A percentile compares a stretch with the other conserved stretches of the same genome.
Conservation (phyloP, 371 early-diverging fungal species). For the Fennellomyces sp. region DNA sequence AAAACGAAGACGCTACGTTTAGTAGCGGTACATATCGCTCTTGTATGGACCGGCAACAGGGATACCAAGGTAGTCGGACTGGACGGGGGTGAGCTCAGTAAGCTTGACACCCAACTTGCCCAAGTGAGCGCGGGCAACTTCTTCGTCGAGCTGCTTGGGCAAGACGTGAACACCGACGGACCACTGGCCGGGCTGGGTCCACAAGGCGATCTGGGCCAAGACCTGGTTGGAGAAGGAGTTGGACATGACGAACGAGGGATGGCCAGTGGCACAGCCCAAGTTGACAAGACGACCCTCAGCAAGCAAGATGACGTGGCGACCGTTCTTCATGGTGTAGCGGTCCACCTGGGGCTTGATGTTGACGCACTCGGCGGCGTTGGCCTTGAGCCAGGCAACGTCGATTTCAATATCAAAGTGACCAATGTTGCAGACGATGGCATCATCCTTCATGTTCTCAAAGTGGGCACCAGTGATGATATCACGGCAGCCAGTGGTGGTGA, state of each 20-base stretch:
- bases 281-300: slow-evolving; percentile 99
- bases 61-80: slow-evolving; percentile 91
- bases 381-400: slow-evolving; percentile 99
- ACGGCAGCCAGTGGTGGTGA: slow-evolving; percentile 99
- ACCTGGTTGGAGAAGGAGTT: slow-evolving; percentile 99
- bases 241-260: slow-evolving; percentile 99
- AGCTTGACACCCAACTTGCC: slow-evolving; percentile 95
- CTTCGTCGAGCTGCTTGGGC: slow-evolving; percentile 99
- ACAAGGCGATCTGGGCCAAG: slow-evolving; percentile 98
- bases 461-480: slow-evolving; percentile 95
- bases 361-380: slow-evolving; percentile 83
- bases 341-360: slow-evolving; percentile 99
- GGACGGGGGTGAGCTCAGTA: slow-evolving; percentile 70
- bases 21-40: slow-evolving; percentile 92
- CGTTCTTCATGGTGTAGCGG: slow-evolving; percentile 93
- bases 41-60: slow-evolving; percentile 94
- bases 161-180: slow-evolving; percentile 97
- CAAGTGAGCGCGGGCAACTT: slow-evolving; percentile 97
- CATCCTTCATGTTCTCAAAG: slow-evolving; percentile 95
- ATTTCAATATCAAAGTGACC: slow-evolving; percentile 99
- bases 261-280: slow-evolving; percentile 99
- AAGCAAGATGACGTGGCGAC: slow-evolving; percentile 94
- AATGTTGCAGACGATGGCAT: slow-evolving; percentile 99
- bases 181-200: slow-evolving; percentile 89
- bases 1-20: slow-evolving; percentile 19